phyloP scores from a whole-genome alignment of 2,329 filamentous ascomycete genomes.

The Pezicula radicicola region DNA sequence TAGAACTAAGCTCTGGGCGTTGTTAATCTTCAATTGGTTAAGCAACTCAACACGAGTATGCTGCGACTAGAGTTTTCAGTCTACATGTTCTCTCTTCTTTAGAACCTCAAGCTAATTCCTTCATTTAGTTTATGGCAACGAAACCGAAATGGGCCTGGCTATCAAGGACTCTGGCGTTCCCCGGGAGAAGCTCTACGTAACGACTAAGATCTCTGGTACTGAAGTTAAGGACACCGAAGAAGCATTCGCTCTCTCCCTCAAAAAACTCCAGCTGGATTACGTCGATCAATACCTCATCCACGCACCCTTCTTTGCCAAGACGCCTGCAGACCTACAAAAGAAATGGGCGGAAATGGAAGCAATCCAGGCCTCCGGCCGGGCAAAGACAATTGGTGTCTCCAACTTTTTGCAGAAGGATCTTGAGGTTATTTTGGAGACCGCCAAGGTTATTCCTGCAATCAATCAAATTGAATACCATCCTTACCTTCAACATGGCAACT shows the following conservation, averaged over 20 bases:
- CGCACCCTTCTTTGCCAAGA: slow-evolving; percentile 49
- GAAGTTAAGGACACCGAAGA: slow-evolving; percentile 32
- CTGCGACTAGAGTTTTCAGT: neutral
- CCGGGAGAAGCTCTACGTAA: slow-evolving; percentile 66
- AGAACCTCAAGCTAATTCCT: slow-evolving; percentile 30
- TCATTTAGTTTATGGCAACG: slow-evolving; percentile 54
- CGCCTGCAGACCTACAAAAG: slow-evolving; percentile 49
- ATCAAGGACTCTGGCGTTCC: slow-evolving; percentile 66
- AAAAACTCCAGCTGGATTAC: slow-evolving; percentile 66
- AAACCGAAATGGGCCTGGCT: slow-evolving; percentile 67
- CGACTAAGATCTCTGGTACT: slow-evolving; percentile 51
- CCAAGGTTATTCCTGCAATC: slow-evolving; percentile 60
- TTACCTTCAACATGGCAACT: slow-evolving; percentile 63
- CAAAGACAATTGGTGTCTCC: slow-evolving; percentile 71
- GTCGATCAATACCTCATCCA: slow-evolving; percentile 70
- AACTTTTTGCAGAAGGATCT: slow-evolving; percentile 64
- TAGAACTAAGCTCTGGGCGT: too few species aligned
- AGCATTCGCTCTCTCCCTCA: slow-evolving; percentile 56
- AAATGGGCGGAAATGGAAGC: slow-evolving; percentile 61
- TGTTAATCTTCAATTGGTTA: too few species aligned
- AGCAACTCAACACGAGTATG: neutral
- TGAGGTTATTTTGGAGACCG: slow-evolving; percentile 53
- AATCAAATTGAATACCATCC: slow-evolving; percentile 85
- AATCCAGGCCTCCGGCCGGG: slow-evolving; percentile 64
- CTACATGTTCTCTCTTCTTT: neutral